Evolutionary conservation across 306 rosid species (phyloP).

Genomic region (Castanea sativa): DNA sequence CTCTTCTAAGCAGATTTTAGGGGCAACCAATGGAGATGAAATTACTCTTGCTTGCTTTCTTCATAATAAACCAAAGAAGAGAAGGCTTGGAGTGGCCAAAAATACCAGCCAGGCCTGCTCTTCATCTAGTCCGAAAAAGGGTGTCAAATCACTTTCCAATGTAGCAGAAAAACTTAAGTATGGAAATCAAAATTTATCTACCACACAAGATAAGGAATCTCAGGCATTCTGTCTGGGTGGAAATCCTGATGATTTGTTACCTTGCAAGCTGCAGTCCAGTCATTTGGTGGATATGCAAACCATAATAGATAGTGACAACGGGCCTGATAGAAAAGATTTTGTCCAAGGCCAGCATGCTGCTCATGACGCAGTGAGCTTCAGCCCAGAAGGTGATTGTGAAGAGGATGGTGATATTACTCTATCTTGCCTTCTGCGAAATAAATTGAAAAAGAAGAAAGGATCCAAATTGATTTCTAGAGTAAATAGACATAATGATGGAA

Average conservation of each 20-base stretch:
- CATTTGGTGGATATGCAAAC: neutral
- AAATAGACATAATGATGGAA: no score
- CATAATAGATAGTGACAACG: neutral
- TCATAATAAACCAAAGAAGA: constrained; percentile 38
- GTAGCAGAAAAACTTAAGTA: neutral
- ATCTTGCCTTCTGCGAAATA: constrained; percentile 22
- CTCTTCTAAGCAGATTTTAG: constrained; percentile 26
- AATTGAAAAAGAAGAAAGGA: constrained; percentile 29
- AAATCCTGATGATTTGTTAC: neutral
- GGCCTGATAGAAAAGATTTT: neutral
- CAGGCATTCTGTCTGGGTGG: constrained; percentile 16
- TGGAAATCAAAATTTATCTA: constrained; percentile 28
- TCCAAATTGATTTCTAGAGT: no score
- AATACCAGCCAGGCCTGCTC: constrained; percentile 5
- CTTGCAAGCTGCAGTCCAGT: neutral
- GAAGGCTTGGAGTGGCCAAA: constrained; percentile 22
- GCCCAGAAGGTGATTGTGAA: neutral
- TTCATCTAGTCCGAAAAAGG: neutral
- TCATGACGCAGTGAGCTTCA: constrained; percentile 16
- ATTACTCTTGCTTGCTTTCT: constrained; percentile 35
- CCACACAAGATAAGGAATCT: constrained; percentile 6
- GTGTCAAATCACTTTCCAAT: constrained; percentile 1
- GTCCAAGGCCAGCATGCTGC: constrained; percentile 1
- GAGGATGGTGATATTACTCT: constrained; percentile 27
- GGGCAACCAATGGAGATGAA: constrained; percentile 31